Evolutionary conservation across 306 rosid genomes (phyloP).

Genomic region (Pterocarpus santalinus): DNA sequence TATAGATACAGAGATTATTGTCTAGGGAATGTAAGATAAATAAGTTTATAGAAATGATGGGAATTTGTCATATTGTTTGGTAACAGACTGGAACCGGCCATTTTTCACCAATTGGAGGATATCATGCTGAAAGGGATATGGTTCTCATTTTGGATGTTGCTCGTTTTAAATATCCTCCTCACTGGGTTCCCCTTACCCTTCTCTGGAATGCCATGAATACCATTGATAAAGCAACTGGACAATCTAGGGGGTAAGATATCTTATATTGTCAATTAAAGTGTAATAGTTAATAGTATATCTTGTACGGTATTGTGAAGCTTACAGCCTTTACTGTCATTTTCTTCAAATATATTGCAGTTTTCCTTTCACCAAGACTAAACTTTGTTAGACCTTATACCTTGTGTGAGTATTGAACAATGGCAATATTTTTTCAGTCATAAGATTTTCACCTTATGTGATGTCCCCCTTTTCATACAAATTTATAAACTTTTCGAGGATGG

Average conservation of each 20-base stretch:
- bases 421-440: conserved; percentile 7
- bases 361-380: conserved; percentile 20
- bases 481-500: conserved; percentile 9
- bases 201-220: conserved; percentile 89
- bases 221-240: conserved; percentile 76
- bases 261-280: conserved; percentile 12
- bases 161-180: conserved; percentile 95
- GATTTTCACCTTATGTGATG: conserved; percentile 11
- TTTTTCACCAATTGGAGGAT: conserved; percentile 95
- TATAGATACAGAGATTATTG: not conserved
- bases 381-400: conserved; percentile 5
- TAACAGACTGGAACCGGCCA: conserved; percentile 91
- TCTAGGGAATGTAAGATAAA: not conserved
- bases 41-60: conserved; percentile 32
- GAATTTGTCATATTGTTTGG: conserved; percentile 42
- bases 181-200: conserved; percentile 89
- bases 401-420: conserved; percentile 17
- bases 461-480: conserved; percentile 24
- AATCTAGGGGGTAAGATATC: conserved; percentile 71
- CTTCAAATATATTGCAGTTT: conserved; percentile 18
- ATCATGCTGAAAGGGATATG: conserved; percentile 85
- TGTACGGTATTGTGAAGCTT: not conserved
- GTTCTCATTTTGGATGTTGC: conserved; percentile 95
- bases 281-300: conserved; percentile 23
- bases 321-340: not conserved